phyloP scores from a whole-genome alignment of 306 rosid species.

The Mimosa pudica region DNA sequence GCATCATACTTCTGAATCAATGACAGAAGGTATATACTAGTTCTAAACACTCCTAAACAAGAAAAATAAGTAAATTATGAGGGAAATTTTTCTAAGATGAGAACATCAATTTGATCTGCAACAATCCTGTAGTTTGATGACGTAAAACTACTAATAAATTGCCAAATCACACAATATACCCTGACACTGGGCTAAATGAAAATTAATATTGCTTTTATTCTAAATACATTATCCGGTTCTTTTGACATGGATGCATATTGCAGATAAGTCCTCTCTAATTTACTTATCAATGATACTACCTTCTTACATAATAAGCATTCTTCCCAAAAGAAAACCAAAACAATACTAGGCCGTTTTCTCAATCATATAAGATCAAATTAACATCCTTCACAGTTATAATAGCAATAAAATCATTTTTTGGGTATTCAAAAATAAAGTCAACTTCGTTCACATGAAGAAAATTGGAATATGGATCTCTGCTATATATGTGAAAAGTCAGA shows the following conservation, averaged over 20 bases:
- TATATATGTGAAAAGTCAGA: not conserved
- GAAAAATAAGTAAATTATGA: slow-evolving; percentile 5
- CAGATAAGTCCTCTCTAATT: not conserved
- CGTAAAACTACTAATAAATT: slow-evolving; percentile 1
- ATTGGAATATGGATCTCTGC: not conserved
- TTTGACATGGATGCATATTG: not conserved
- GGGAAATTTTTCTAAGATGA: not conserved
- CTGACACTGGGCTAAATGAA: not conserved
- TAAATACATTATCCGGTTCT: not conserved
- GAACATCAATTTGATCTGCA: slow-evolving; percentile 16
- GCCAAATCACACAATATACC: not conserved
- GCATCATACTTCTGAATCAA: slow-evolving; percentile 15
- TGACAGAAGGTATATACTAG: slow-evolving; percentile 2
- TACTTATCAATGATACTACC: not conserved
- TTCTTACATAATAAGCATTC: not conserved
- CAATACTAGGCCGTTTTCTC: not conserved
- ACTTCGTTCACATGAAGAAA: not conserved
- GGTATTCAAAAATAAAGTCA: not conserved
- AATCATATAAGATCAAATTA: not conserved
- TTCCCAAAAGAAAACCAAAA: not conserved
- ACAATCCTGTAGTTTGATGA: not conserved
- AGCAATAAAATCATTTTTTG: not conserved
- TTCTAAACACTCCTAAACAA: slow-evolving; percentile 14
- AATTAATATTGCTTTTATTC: not conserved
- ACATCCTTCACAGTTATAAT: not conserved